Evolutionary conservation across 2,329 filamentous ascomycete genomes (phyloP).

Genomic region (Alternaria gansuensis): DNA sequence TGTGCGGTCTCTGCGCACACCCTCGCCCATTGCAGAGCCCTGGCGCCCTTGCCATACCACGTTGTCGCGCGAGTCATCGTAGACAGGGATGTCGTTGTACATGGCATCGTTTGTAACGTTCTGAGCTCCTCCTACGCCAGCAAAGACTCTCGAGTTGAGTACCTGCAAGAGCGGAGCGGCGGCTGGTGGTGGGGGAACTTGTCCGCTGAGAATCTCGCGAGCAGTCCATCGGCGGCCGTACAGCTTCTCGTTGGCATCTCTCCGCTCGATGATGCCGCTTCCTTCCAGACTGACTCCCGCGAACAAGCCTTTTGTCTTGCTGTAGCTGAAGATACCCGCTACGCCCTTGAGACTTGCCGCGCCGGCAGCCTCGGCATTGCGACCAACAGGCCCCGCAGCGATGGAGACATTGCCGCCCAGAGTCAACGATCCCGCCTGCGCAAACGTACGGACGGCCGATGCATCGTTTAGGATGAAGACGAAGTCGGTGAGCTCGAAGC

Average conservation of each 20-base stretch:
- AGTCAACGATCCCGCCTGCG: constrained; percentile 88
- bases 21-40: constrained; percentile 76
- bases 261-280: constrained; percentile 89
- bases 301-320: constrained; percentile 96
- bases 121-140: constrained; percentile 64
- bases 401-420: constrained; percentile 96
- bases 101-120: constrained; percentile 28
- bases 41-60: constrained; percentile 82
- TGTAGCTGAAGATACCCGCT: constrained; percentile 94
- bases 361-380: constrained; percentile 95
- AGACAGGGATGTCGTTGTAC: constrained; percentile 94
- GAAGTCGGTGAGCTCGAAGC: constrained; percentile 89
- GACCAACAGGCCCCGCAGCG: constrained; percentile 89
- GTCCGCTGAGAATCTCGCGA: constrained; percentile 79
- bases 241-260: constrained; percentile 96
- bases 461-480: constrained; percentile 98
- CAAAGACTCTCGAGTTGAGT: constrained; percentile 85
- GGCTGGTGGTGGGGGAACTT: constrained; percentile 78
- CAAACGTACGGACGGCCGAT: constrained; percentile 89
- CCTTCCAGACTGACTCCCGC: constrained; percentile 95
- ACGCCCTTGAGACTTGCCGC: constrained; percentile 90
- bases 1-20: constrained; percentile 62
- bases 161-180: constrained; percentile 86
- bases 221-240: constrained; percentile 87
- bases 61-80: constrained; percentile 83